Percentiles rank a stretch among this genome's conserved stretches.
Conservation (phyloP, 495 filamentous ascomycete genomes). For the Cryomyces antarcticus region DNA sequence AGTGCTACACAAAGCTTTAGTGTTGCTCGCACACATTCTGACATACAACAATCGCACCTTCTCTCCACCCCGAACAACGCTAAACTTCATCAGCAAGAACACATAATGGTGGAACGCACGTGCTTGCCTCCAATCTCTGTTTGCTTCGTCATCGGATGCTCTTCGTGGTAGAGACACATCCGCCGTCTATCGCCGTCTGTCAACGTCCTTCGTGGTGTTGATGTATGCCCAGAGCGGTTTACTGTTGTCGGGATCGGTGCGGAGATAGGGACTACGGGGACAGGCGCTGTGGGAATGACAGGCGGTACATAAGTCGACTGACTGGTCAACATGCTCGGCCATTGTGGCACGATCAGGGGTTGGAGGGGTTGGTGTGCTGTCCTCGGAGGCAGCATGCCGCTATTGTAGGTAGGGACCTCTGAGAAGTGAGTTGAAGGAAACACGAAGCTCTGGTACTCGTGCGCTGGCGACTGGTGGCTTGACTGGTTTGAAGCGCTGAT, state of each 20-base stretch:
- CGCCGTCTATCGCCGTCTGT: slow-evolving; percentile 78
- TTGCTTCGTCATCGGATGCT: slow-evolving; percentile 88
- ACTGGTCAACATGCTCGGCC: slow-evolving; percentile 32
- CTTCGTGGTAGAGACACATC: slow-evolving; percentile 93
- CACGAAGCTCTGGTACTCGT: slow-evolving; percentile 24
- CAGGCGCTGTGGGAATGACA: slow-evolving; percentile 17
- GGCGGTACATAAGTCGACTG: slow-evolving; percentile 22
- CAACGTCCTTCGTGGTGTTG: slow-evolving; percentile 69
- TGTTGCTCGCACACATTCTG: background rate
- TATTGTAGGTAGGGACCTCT: slow-evolving; percentile 22
- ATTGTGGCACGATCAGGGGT: slow-evolving; percentile 30
- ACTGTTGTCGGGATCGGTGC: slow-evolving; percentile 23
- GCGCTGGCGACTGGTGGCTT: slow-evolving; percentile 22
- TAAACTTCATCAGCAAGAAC: slow-evolving; percentile 16
- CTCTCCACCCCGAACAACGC: slow-evolving; percentile 91
- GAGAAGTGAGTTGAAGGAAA: slow-evolving; percentile 20
- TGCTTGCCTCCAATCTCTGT: slow-evolving; percentile 83
- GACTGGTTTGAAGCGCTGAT: slow-evolving; percentile 13
- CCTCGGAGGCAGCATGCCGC: slow-evolving; percentile 19
- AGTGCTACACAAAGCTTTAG: slow-evolving; percentile 35
- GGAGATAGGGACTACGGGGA: slow-evolving; percentile 19
- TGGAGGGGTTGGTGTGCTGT: slow-evolving; percentile 25
- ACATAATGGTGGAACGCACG: background rate
- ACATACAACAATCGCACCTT: slow-evolving; percentile 41
- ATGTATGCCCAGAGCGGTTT: slow-evolving; percentile 20